phyloP scores from a whole-genome alignment of 2,329 filamentous ascomycete species.

The Nemania diffusa region DNA sequence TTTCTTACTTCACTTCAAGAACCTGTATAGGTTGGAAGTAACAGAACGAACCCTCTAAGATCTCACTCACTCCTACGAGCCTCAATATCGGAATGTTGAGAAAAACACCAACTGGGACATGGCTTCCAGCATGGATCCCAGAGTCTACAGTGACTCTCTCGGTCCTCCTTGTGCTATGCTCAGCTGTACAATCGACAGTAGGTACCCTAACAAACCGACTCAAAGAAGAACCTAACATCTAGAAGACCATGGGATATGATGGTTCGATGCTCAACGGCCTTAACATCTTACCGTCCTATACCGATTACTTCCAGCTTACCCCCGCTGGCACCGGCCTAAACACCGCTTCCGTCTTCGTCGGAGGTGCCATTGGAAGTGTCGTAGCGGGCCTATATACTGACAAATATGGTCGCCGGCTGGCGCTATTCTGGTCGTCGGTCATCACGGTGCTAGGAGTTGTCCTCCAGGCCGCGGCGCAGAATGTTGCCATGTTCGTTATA shows the following conservation, averaged over 20 bases:
- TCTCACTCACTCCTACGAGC: background rate
- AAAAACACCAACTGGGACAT: slow-evolving; percentile 55
- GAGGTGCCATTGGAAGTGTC: slow-evolving; percentile 58
- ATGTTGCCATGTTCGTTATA: slow-evolving; percentile 63
- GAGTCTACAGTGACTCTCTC: slow-evolving; percentile 54
- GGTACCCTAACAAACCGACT: slow-evolving; percentile 23
- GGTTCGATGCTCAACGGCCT: slow-evolving; percentile 66
- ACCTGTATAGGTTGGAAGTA: background rate
- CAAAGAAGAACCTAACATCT: slow-evolving; percentile 29
- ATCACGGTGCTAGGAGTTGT: slow-evolving; percentile 58
- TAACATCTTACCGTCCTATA: slow-evolving; percentile 66
- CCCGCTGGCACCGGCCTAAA: slow-evolving; percentile 64
- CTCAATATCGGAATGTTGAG: background rate
- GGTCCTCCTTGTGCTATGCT: slow-evolving; percentile 56
- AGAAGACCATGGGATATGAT: slow-evolving; percentile 53
- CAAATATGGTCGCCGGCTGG: slow-evolving; percentile 55
- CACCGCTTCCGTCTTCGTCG: slow-evolving; percentile 66
- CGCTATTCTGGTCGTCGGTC: slow-evolving; percentile 54
- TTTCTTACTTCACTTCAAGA: background rate
- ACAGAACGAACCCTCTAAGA: background rate
- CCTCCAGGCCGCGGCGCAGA: slow-evolving; percentile 60
- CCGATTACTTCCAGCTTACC: slow-evolving; percentile 65
- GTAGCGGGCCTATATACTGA: slow-evolving; percentile 56
- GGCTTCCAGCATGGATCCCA: slow-evolving; percentile 60
- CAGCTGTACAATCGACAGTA: slow-evolving; percentile 57